phyloP scores from a whole-genome alignment of 495 filamentous ascomycete species.

The Talaromyces wortmannii region DNA sequence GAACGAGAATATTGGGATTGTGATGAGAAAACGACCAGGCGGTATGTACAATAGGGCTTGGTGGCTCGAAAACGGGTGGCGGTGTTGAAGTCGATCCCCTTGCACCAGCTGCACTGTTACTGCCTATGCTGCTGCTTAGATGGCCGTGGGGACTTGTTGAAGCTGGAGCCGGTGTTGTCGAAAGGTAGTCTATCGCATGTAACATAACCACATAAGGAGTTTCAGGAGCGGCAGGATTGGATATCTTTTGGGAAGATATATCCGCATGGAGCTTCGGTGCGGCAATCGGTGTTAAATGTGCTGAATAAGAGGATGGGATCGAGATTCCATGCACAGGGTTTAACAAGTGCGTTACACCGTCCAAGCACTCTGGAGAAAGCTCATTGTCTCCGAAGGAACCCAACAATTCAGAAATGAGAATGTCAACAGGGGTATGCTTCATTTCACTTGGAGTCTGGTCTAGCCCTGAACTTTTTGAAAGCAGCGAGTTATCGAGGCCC shows the following conservation, averaged over 20 bases:
- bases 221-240: conserved; percentile 64
- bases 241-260: conserved; percentile 51
- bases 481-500: conserved; percentile 23
- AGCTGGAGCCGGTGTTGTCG: conserved; percentile 25
- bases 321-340: conserved; percentile 77
- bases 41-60: conserved; percentile 30
- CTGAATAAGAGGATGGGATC: conserved; percentile 87
- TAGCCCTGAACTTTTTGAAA: conserved; percentile 1
- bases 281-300: conserved; percentile 85
- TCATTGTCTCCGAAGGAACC: conserved; percentile 92
- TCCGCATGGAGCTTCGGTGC: conserved; percentile 81
- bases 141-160: conserved; percentile 9
- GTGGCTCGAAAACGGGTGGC: conserved; percentile 22
- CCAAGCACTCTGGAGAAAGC: conserved; percentile 82
- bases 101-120: conserved; percentile 7
- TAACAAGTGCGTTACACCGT: conserved; percentile 82
- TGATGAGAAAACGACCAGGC: conserved; percentile 45
- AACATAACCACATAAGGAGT: conserved; percentile 92
- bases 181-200: conserved; percentile 78
- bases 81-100: conserved; percentile 22
- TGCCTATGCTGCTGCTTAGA: conserved; percentile 5
- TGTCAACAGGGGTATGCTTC: conserved; percentile 67
- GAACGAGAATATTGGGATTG: conserved; percentile 31
- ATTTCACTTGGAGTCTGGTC: background rate
- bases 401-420: conserved; percentile 86